A percentile compares a stretch with the other conserved stretches of the same genome.
Evolutionary conservation across 78 protist species (phyloP).

Genomic region (Dictyostelium capitatum): DNA sequence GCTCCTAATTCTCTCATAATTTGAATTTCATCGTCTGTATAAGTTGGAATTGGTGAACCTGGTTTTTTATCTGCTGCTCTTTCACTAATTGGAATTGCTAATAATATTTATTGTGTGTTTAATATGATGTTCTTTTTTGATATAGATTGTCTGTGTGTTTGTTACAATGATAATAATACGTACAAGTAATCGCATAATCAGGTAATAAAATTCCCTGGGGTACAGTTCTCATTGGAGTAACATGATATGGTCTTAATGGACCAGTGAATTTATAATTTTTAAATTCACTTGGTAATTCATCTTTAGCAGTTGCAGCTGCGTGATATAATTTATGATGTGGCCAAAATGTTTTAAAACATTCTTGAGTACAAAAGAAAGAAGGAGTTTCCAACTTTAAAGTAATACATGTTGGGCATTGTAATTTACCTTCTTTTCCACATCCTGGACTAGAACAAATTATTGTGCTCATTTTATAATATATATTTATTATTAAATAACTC

Average conservation of each 20-base stretch:
- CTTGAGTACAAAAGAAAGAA: constrained; percentile 81
- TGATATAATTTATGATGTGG: constrained; percentile 74
- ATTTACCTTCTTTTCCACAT: constrained; percentile 62
- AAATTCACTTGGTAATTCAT: constrained; percentile 13
- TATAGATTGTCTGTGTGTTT: background rate
- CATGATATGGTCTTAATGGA: constrained; percentile 65
- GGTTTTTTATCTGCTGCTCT: constrained; percentile 47
- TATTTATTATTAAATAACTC: too few relatives aligned
- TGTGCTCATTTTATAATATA: background rate
- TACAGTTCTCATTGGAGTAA: constrained; percentile 61
- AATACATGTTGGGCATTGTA: constrained; percentile 82
- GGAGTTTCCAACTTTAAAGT: constrained; percentile 20
- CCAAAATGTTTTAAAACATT: constrained; percentile 79
- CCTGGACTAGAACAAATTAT: constrained; percentile 20
- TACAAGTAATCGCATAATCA: constrained; percentile 78
- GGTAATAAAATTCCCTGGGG: constrained; percentile 51
- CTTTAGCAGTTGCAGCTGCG: background rate
- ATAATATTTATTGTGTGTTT: background rate
- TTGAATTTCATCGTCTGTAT: constrained; percentile 60
- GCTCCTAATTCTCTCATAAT: constrained; percentile 63
- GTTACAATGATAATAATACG: background rate
- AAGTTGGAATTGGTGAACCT: constrained; percentile 26
- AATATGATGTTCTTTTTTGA: too few relatives aligned
- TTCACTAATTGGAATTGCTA: constrained; percentile 60
- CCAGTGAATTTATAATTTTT: constrained; percentile 57